Conservation (phyloP, 2,329 filamentous ascomycete genomes). For the Talaromyces sp. region DNA sequence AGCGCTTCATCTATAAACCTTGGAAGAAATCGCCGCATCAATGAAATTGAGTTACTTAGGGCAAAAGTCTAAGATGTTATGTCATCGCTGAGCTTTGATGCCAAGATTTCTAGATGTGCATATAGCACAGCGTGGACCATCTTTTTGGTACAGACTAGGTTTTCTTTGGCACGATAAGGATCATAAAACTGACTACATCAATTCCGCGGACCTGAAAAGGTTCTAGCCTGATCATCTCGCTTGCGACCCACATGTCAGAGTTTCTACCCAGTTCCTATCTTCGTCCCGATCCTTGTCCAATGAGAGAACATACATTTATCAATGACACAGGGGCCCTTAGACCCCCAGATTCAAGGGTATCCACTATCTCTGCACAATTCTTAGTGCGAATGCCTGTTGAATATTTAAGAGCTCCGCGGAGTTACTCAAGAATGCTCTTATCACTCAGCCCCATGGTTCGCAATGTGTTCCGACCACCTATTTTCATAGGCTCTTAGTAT, state of each 20-base stretch:
- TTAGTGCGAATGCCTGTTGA: not conserved
- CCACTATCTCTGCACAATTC: slow-evolving; percentile 5
- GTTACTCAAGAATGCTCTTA: slow-evolving; percentile 12
- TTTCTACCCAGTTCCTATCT: slow-evolving; percentile 15
- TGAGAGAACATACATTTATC: slow-evolving; percentile 28
- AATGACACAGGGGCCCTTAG: slow-evolving; percentile 4
- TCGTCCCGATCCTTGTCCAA: slow-evolving; percentile 19
- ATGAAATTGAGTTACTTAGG: no score
- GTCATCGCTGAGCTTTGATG: no score
- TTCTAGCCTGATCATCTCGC: not conserved
- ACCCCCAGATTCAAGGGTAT: not conserved
- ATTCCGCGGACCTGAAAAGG: slow-evolving; percentile 27
- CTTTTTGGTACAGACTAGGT: no score
- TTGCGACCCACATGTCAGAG: not conserved
- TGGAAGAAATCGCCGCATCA: no score
- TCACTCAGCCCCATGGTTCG: not conserved
- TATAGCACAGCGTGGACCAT: no score
- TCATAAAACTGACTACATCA: slow-evolving; percentile 13
- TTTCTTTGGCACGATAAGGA: no score
- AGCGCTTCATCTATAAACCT: no score
- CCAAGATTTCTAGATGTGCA: no score
- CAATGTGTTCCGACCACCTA: not conserved
- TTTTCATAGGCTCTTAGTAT: slow-evolving; percentile 8
- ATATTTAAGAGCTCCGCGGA: slow-evolving; percentile 19
- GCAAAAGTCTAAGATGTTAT: no score